Evolutionary conservation across 768 basidiomycete genomes (phyloP), one percentile per base, ranked within the genome.

Genomic region (Naematelia encephala): DNA sequence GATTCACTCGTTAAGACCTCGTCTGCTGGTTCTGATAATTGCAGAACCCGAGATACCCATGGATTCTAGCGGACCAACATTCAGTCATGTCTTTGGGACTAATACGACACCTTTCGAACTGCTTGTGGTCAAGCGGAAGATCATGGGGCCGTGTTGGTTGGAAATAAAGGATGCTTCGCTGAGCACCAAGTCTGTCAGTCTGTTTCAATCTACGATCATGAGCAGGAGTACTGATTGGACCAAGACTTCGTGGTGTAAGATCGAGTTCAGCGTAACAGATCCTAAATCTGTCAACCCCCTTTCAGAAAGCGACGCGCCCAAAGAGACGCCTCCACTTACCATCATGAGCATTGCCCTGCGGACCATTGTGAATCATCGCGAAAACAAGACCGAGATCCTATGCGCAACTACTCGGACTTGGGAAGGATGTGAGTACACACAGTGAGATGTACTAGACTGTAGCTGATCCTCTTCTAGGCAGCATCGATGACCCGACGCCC

Each of bases 111-210:
- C 94, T 0, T 99, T 99, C 67, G 96, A 98, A 74, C 80, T 91
- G 10, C 83, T 99, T 19, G 93, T 92, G 1, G 67, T 98, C 47
- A 98, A 98, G 77, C 85, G 92, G 28, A 96, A 93, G 79, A 96
- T 98, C 57, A 97, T 97, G 92, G 96, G 96, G 0, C 93, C 96
- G 0, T 98, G 96, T 73, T 99, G 96, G 96, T 80, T 99, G 46
- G 82, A 87, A 56, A 83, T 99, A 62, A 87, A 87, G 78, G 83
- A 87, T 47, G 87, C 88, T 1, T 78, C 82, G 22, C 79, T 93
- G 16, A 89, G 88, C 50, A 79, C 86, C 66, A 87, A 89, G 77
- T 89, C 88, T 1, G 92, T 96, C 74, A 54, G 87, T 77, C 5
- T 13, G 13, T 19, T 46, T 1, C 14, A 21, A 8, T 21, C n/a